Conservation (phyloP, 192 early-diverging fungal species). For the Polychytrium aggregatum region DNA sequence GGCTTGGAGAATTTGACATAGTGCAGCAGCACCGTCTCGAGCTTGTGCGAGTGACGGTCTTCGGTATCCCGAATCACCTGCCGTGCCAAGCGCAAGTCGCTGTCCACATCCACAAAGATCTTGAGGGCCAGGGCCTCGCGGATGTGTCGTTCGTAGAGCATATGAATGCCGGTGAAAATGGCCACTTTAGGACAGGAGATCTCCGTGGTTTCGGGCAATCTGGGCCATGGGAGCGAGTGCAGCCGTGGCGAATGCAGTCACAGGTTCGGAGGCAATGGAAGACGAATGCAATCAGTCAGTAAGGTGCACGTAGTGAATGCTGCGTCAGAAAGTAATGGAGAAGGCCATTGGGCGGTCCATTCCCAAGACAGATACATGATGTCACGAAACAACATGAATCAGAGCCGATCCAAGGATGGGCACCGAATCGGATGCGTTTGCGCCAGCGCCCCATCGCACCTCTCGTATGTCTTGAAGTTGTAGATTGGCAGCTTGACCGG, state of each 20-base stretch:
- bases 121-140: constrained; percentile 63
- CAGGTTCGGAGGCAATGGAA: too few species aligned
- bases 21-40: constrained; percentile 49
- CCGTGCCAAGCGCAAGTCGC: constrained; percentile 57
- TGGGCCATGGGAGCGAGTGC: too few species aligned
- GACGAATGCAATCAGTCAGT: neutral
- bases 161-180: constrained; percentile 67
- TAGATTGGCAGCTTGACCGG: constrained; percentile 49
- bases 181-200: constrained; percentile 50
- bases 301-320: neutral
- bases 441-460: too few species aligned
- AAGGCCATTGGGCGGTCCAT: too few species aligned
- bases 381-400: too few species aligned
- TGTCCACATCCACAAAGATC: constrained; percentile 80
- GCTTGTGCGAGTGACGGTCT: constrained; percentile 12
- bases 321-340: too few species aligned
- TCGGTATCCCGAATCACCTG: constrained; percentile 30
- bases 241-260: too few species aligned
- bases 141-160: constrained; percentile 58
- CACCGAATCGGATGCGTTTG: too few species aligned
- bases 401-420: too few species aligned
- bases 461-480: constrained; percentile 34
- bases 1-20: constrained; percentile 76
- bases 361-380: too few species aligned
- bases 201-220: constrained; percentile 6